Percentiles rank a stretch among this genome's conserved stretches.
phyloP scores from a whole-genome alignment of 1,284 basidiomycete species.

The Trichosporon coremiiforme region DNA sequence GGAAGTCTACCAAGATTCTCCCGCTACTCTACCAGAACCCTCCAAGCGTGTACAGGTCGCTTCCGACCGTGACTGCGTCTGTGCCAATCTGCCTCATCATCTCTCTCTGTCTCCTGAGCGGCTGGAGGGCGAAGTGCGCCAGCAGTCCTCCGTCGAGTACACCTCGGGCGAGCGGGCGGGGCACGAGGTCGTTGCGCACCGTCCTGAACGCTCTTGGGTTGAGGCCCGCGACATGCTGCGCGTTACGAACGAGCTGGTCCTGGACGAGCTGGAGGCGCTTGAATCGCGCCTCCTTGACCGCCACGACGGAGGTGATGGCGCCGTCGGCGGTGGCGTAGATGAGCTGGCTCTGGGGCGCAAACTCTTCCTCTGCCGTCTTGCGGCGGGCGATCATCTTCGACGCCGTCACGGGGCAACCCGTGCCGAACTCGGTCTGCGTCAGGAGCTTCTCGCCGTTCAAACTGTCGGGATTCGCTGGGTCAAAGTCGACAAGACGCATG shows the following conservation, averaged over 20 bases:
- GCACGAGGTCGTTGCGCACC: conserved; percentile 82
- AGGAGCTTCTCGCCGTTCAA: conserved; percentile 79
- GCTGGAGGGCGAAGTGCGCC: conserved; percentile 68
- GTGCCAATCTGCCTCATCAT: conserved; percentile 83
- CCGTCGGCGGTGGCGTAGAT: conserved; percentile 81
- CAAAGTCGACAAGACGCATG: conserved; percentile 80
- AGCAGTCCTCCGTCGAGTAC: conserved; percentile 85
- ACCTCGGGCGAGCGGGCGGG: conserved; percentile 79
- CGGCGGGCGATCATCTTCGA: conserved; percentile 72
- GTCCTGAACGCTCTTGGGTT: conserved; percentile 90
- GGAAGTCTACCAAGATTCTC: conserved; percentile 9
- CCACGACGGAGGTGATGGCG: conserved; percentile 72
- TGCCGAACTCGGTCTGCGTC: conserved; percentile 78
- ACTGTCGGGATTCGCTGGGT: conserved; percentile 86
- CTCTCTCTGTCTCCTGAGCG: conserved; percentile 72
- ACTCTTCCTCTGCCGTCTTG: conserved; percentile 61
- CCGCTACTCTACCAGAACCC: conserved; percentile 49
- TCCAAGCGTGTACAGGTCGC: conserved; percentile 69
- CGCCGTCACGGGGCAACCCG: conserved; percentile 70
- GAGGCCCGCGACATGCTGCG: conserved; percentile 86
- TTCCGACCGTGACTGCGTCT: conserved; percentile 67
- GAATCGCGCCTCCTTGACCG: conserved; percentile 74
- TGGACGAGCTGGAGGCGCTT: conserved; percentile 85
- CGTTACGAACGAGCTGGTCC: conserved; percentile 81
- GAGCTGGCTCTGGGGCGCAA: conserved; percentile 74